Evolutionary conservation across 495 filamentous ascomycete genomes (phyloP), one percentile per base, ranked within the genome.

Genomic region (Aspergillus nidulans): DNA sequence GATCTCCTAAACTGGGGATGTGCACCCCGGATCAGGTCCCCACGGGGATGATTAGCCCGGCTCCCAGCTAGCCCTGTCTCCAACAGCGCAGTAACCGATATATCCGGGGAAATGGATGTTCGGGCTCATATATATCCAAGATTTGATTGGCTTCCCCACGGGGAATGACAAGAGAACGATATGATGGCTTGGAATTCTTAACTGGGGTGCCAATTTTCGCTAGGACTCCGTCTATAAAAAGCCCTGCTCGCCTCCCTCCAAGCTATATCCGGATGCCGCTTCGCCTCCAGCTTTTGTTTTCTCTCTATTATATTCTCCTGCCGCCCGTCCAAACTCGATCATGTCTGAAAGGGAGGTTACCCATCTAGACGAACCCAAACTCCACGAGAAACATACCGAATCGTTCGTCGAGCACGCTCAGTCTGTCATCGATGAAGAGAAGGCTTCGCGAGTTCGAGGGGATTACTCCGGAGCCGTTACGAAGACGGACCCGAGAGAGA

Each of bases 391-490:
- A 28, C 26, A 28, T 28, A 9, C 26, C 26, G 26, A 28, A 9
- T 28, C 26, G 4, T 28, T 28, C 26, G 4, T 28, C 4, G 26
- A 28, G 9, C 26, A 28, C 26, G 26, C 26, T 9, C 26, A 4
- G 9, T 28, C 26, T 9, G 9, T 28, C 4, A 4, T 28, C 26
- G 9, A 28, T 28, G 26, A 28, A 4, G 26, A 28, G 26, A 42
- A 42, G 8, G 15, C 16, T 4, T 8, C 6, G n/a, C 53, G 49
- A 32, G 42, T 6, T 42, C 52, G 46, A 28, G 52, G 50, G 1
- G 56, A 59, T 44, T 54, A 54, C 25, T 54, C 51, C 19, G 56
- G 56, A 2, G 50, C 50, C 19, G 49, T 46, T 26, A 38, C 43
- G 28, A 59, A 59, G 45, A 49, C 36, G 4, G 51, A 59, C n/a